phyloP scores from a whole-genome alignment of 1,284 basidiomycete species.

The Ceratobasidium sp. region DNA sequence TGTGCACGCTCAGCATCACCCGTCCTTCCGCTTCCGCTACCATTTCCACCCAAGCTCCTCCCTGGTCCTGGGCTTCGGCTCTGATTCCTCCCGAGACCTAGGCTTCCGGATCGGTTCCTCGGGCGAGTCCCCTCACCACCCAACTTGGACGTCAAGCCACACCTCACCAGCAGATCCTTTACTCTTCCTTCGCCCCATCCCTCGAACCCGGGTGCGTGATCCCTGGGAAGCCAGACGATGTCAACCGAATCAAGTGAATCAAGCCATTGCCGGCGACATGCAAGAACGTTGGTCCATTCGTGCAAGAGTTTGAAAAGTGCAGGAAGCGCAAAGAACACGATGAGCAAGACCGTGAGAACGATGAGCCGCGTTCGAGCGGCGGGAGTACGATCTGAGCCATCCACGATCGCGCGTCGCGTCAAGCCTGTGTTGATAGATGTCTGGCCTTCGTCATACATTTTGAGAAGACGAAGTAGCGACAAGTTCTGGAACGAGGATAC shows the following conservation, averaged over 20 bases:
- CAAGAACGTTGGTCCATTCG: conserved; percentile 71
- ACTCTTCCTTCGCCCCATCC: conserved; percentile 79
- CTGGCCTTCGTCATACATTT: conserved; percentile 68
- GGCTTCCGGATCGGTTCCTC: conserved; percentile 43
- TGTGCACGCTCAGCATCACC: conserved; percentile 51
- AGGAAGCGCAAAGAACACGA: conserved; percentile 73
- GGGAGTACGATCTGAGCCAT: conserved; percentile 61
- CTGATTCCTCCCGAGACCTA: conserved; percentile 41
- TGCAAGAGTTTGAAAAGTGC: conserved; percentile 73
- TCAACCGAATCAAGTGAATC: conserved; percentile 73
- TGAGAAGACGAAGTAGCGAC: conserved; percentile 76
- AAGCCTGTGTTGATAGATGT: conserved; percentile 55
- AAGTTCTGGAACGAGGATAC: conserved; percentile 80
- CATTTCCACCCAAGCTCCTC: conserved; percentile 53
- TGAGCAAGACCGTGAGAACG: conserved; percentile 71
- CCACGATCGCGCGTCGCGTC: conserved; percentile 57
- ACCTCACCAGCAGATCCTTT: conserved; percentile 75
- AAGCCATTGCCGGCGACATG: conserved; percentile 71
- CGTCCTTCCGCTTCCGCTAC: conserved; percentile 55
- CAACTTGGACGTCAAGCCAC: conserved; percentile 62
- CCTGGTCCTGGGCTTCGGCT: conserved; percentile 50
- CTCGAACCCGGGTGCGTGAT: conserved; percentile 69
- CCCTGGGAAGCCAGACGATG: conserved; percentile 78
- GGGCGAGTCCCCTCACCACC: conserved; percentile 48
- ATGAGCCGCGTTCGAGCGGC: conserved; percentile 71